These are phyloP conservation scores for Salix koriyanagi DNA, from an alignment of 345 rosid genomes.

Conservation along the genomic window DNA sequence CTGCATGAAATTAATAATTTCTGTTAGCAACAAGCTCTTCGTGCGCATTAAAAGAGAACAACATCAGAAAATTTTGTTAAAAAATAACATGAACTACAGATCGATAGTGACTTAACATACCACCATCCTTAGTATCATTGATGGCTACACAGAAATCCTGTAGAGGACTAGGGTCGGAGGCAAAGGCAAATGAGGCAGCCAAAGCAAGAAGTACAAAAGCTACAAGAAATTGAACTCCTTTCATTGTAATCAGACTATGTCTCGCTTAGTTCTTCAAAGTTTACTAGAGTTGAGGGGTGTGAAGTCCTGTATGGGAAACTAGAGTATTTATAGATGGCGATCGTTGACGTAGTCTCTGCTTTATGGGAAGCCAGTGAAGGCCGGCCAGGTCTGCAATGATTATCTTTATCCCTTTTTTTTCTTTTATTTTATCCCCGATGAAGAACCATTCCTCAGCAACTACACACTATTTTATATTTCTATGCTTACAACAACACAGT, in stretches of 20 bases:
- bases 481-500: not conserved
- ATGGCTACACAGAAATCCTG: conserved; percentile 16
- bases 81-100: too few relatives aligned
- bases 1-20: too few relatives aligned
- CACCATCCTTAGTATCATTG: not conserved
- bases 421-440: not conserved
- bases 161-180: conserved; percentile 12
- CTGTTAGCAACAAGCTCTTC: too few relatives aligned
- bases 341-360: not conserved
- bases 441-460: not conserved
- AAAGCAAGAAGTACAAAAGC: not conserved
- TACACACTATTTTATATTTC: not conserved
- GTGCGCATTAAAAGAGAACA: too few relatives aligned
- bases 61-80: too few relatives aligned
- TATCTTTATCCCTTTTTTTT: too few relatives aligned
- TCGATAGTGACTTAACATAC: not conserved
- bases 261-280: not conserved
- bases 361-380: not conserved
- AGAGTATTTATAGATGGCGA: not conserved
- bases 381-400: not conserved
- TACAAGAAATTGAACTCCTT: not conserved
- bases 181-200: conserved; percentile 1
- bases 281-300: not conserved
- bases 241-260: not conserved
- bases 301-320: not conserved